Base-by-base conservation (phyloP, 2,329 filamentous ascomycete genomes). In the Diaporthe helianthi region DNA sequence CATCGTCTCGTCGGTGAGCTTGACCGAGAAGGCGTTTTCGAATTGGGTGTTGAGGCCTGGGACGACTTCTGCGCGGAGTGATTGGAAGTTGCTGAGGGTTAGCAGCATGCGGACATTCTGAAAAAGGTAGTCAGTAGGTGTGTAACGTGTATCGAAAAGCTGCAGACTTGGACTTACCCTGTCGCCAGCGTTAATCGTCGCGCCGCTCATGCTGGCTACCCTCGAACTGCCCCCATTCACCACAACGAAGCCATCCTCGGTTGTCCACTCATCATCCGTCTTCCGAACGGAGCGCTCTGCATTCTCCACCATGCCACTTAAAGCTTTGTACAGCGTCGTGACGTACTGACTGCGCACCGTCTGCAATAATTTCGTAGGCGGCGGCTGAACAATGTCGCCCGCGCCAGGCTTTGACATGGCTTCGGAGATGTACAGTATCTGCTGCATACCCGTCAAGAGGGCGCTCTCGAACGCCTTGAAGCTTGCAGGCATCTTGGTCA, bases 231-330 rank as follows among this genome's bases (percentile, higher is more conserved):
- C 71, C 29, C 71, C 70, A 41, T 69, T 74, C n/a, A 77, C 75
- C 15, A 78, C 74, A 9, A 82, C 78, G 46, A 81, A 80, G 8
- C 79, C 77, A 17, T 86, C 84, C 19, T 85, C 83, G 3, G 83
- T 82, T 0, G 83, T 85, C 87, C 87, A 89, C 68, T 89, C 86
- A 70, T 89, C 86, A 54, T 91, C 89, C 0, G 87, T 82, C 73
- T 88, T 89, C 73, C 90, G 88, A 17, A 89, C 79, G 3, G 90
- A 87, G 69, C 89, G 89, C 80, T 98, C 94, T 3, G 96, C 95
- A 79, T 97, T 98, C 80, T 98, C 96, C 1, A 99, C 94, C 89
- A 99, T 95, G 26, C 95, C 96, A 75, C 93, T 97, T 46, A 99
- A 82, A 8, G 93, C 93, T 79, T 97, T 97, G 80, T 98, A 98